Evolutionary conservation across 352 stramenopile species (phyloP), one percentile per base, ranked within the genome.

Genomic region (Phytophthora pisi): DNA sequence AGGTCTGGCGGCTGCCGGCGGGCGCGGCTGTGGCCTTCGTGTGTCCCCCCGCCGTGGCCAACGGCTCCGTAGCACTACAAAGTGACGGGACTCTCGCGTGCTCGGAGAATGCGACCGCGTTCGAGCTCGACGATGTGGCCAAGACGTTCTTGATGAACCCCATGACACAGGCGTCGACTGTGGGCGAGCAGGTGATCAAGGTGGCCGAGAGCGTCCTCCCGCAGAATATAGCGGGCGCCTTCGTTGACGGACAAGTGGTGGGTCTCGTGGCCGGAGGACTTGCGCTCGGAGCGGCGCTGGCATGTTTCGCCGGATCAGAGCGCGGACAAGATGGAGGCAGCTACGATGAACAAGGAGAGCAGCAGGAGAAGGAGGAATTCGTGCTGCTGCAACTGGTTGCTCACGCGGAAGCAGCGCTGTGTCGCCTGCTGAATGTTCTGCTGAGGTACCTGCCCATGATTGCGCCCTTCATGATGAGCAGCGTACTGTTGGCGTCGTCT

Each of bases 91-190:
- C 64, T 24, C 66, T 87, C 23, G 28, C 51, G 40, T 83, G 65
- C 70, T 52, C 59, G 23, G 34, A 64, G 15, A 89, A 89, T 59
- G 58, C 66, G 7, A 87, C 83, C 16, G 60, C 42, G 13, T 88
- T 91, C 53, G 43, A 80, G 13, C 20, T 91, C 7, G 68, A 91
- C 45, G 79, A 89, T 50, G 40, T 89, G 66, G 67, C 78, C 52
- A 60, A 59, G n/a, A 68, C 70, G 3, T 66, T 79, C 31, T 45
- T 64, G 51, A 46, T 72, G 50, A 36, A 42, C 4, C 64, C 64
- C n/a, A 66, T 57, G 54, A 65, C 36, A n/a, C 52, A 43, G 24
- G 40, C 49, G 10, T 49, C 18, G 54, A 70, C 51, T 43, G 55
- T 85, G 24, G 40, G 36, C 13, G 68, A 87, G 4, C 77, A 85